A percentile compares a stretch with the other conserved stretches of the same genome.
These are phyloP conservation scores for Lactarius akahatsu DNA, from an alignment of 768 basidiomycete species.

Conservation along the genomic window DNA sequence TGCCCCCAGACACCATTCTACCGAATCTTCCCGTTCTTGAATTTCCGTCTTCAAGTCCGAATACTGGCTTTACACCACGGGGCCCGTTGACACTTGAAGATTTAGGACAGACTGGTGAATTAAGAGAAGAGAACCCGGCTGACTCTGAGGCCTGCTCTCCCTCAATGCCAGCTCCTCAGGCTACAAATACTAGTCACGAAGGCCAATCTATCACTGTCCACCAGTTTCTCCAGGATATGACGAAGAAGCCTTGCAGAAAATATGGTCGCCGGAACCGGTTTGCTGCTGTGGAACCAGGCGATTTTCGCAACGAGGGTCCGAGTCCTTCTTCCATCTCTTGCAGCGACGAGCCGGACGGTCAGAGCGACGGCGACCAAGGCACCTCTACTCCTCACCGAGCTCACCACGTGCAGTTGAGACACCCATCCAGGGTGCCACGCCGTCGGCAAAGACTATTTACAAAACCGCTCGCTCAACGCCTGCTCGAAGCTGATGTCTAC, in stretches of 20 bases:
- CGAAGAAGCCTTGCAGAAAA: slow-evolving; percentile 6
- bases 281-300: not conserved
- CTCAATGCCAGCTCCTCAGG: not conserved
- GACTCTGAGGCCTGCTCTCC: not conserved
- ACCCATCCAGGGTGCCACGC: not conserved
- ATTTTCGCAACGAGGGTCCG: not conserved
- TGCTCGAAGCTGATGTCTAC: slow-evolving; percentile 29
- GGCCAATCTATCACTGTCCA: slow-evolving; percentile 13
- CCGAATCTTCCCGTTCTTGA: not conserved
- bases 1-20: not conserved
- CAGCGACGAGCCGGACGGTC: not conserved
- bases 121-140: not conserved
- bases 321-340: not conserved
- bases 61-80: not conserved
- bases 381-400: not conserved
- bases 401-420: not conserved
- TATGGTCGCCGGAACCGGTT: slow-evolving; percentile 14
- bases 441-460: slow-evolving; percentile 15
- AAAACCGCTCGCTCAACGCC: slow-evolving; percentile 27
- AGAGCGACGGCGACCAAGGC: not conserved
- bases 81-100: not conserved
- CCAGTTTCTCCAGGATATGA: slow-evolving; percentile 11
- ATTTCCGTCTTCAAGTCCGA: not conserved
- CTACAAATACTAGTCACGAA: not conserved
- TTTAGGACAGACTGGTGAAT: not conserved